Evolutionary conservation across 1,284 basidiomycete genomes (phyloP), one percentile per base, ranked within the genome.

Genomic region (Hymenochaete sp.): DNA sequence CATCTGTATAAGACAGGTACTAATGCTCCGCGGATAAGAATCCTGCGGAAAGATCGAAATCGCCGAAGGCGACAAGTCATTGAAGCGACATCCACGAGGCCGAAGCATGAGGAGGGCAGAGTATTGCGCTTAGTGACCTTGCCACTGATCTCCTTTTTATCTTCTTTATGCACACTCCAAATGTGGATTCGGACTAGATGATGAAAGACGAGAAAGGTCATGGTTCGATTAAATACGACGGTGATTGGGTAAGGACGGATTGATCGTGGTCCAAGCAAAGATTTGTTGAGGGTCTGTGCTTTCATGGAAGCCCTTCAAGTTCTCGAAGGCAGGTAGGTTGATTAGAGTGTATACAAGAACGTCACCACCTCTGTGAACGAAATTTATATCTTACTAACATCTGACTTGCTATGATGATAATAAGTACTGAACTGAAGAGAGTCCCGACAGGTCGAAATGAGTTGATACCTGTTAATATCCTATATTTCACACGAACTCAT

Each of bases 101-200:
- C 18, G 76, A 77, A 0, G 86, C 88, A 0, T 67, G 70, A 1
- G 59, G 72, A 0, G 88, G 88, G 10, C 88, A 93, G 62, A 78
- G 77, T 3, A 67, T 72, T 0, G 71, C 70, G 3, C 73, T 68
- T 22, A 59, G 51, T 0, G 58, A 74, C 53, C 64, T 78, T 16
- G 69, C 86, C 40, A 85, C 83, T 1, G 72, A 89, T 54, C 68
- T 87, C 14, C 91, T 93, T 63, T 93, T 92, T 56, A 85, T 84
- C 3, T 81, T 82, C 54, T 95, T 93, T 57, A 75, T 93, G 32
- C 71, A 73, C 53, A 82, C 80, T 0, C 77, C 78, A 1, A 65
- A 63, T 31, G 59, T 64, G 2, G 61, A 65, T 3, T 51, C 63
- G 9, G 58, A 66, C 22, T 60, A 61, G 56, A 53, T 18, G 59